Base-by-base conservation (phyloP, 2,329 filamentous ascomycete species). In the Penicillium freii region DNA sequence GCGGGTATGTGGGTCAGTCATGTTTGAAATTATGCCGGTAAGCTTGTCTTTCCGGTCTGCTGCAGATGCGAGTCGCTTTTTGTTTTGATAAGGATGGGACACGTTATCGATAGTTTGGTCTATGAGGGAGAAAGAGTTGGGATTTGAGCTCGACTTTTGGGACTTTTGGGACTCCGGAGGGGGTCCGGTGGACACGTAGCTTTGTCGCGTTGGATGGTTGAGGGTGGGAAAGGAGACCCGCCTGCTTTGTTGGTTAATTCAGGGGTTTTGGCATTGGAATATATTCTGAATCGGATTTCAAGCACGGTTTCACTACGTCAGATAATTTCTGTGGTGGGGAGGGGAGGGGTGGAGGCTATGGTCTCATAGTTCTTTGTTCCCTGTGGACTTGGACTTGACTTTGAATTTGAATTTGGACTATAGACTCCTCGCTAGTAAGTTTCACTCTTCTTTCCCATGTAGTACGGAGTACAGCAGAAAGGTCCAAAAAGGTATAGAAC, bases 381-480 rank as follows among this genome's bases (percentile, higher is more conserved):
- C 34, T 4, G 9, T 39, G 23, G n/a, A 42, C 25, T 31, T 42
- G n/a, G 13, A 40, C n/a, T 42, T 8, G 44, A 6, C 43, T 54
- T 49, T 19, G 44, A 6, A 49, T 54, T 49, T 19, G 5, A 21
- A 54, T 51, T 17, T 11, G 40, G 33, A 33, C 46, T 39, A 19
- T 38, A 34, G 23, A 29, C 51, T 54, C 29, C 52, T 47, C 40
- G 40, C 23, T 46, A 45, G 42, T 39, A 23, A 15, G n/a, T 23
- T 53, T 47, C n/a, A 38, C 23, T 15, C 5, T 29, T 29, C n/a
- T 47, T 27, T 13, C 11, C 11, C 27, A 3, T 38, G 54, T 51
- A n/a, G 47, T 29, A 46, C 47, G 17, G 47, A n/a, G 47, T 43
- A 51, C 54, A 45, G 47, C 46, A 44, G 47, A 51, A 51, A 46